These are phyloP conservation scores for Ambrosia hybrid DNA, from an alignment of 140 eudicot species.

Conservation along the genomic window DNA sequence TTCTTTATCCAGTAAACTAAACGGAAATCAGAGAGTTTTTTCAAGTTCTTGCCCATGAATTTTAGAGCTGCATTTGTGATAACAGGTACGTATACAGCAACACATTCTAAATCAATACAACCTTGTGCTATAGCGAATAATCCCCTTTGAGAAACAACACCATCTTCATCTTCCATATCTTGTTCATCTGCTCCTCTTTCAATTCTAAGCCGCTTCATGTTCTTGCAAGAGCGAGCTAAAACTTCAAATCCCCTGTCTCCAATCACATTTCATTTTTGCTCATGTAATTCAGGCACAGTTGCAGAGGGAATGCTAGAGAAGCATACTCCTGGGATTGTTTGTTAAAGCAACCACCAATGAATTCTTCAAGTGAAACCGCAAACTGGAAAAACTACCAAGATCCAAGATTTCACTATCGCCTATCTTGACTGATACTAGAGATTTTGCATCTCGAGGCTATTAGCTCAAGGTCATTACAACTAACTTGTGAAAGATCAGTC, in stretches of 20 bases:
- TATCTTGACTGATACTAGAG: slow-evolving; percentile 54
- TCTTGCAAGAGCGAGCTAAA: slow-evolving; percentile 48
- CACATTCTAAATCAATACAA: slow-evolving; percentile 56
- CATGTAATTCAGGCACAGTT: slow-evolving; percentile 57
- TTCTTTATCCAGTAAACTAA: slow-evolving; percentile 63
- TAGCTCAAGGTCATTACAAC: slow-evolving; percentile 48
- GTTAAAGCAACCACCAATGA: slow-evolving; percentile 60
- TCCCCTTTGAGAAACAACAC: slow-evolving; percentile 70
- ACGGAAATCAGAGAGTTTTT: slow-evolving; percentile 64
- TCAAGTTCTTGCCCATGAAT: slow-evolving; percentile 47
- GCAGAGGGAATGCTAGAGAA: slow-evolving; percentile 42
- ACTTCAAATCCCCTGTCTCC: slow-evolving; percentile 73
- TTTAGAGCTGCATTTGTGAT: slow-evolving; percentile 45
- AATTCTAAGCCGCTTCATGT: slow-evolving; percentile 60
- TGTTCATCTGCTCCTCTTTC: slow-evolving; percentile 76
- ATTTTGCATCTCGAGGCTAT: slow-evolving; percentile 48
- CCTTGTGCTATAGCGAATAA: slow-evolving; percentile 57
- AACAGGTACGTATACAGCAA: slow-evolving; percentile 61
- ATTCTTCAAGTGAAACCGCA: slow-evolving; percentile 52
- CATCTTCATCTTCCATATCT: slow-evolving; percentile 60
- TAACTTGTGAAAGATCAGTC: slow-evolving; percentile 16
- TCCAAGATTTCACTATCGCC: slow-evolving; percentile 54
- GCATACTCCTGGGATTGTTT: slow-evolving; percentile 47
- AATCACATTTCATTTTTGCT: slow-evolving; percentile 56
- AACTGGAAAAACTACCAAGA: slow-evolving; percentile 42